Evolutionary conservation across 2,329 filamentous ascomycete species (phyloP), one percentile per base, ranked within the genome.

Genomic region (Penicillium sclerotigenum): DNA sequence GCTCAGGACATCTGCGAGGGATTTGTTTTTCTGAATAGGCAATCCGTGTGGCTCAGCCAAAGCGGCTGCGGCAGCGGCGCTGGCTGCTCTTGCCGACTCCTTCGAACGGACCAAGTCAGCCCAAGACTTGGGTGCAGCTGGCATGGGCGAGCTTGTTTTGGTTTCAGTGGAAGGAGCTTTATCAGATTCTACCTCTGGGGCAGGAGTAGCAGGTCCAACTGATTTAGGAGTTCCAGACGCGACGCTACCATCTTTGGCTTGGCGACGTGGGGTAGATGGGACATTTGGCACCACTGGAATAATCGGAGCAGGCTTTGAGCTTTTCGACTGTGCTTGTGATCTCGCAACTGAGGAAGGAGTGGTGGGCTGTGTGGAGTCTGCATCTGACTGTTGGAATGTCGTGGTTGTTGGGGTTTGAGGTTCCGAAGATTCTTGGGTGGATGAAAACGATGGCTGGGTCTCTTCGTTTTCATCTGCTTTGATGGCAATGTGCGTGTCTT

Each of bases 1-100:
- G 47, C 82, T 82, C 50, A 99, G 80, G 34, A 90, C 89, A 64
- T 97, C 90, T 4, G 85, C 87, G 49, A 96, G 78, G 18, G 89
- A 87, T 71, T 80, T 82, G 57, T 72, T 78, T 70, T 85, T 83
- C 13, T 77, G 71, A 14, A 77, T 73, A 11, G 71, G 64, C 26
- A 79, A 64, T 11, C 77, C 77, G 49, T 77, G 78, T 13, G 70
- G 61, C 34, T 68, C 71, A 22, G 62, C 48, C 16, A 65, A 59
- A 18, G 67, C 55, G 43, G 69, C 63, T 18, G 70, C 56, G 47
- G 69, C 63, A 5, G 48, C 48, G 24, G 70, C 64, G 14, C 74
- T 64, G n/a, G 67, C 56, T 20, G 54, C 60, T 40, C 66, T 67
- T 7, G 70, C 62, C 26, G 71, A 59, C 16, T 77, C 72, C 62